Conservation (phyloP, 1,284 basidiomycete species). For the Fomitopsis schrenkii region DNA sequence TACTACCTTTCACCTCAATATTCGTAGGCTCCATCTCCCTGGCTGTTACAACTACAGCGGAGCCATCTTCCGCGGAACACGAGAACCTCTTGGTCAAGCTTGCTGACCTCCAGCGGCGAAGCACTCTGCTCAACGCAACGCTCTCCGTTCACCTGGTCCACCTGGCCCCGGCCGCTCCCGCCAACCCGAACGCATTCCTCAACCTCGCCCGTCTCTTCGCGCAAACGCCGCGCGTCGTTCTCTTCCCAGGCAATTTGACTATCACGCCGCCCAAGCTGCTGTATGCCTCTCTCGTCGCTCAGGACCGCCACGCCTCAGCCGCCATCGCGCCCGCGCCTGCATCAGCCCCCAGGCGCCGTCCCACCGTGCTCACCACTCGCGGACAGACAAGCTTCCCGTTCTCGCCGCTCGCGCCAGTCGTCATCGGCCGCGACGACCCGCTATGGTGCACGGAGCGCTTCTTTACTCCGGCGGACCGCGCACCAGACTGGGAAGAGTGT, state of each 20-base stretch:
- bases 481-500: constrained; percentile 59
- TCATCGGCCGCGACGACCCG: constrained; percentile 44
- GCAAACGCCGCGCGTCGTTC: constrained; percentile 40
- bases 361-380: constrained; percentile 26
- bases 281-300: constrained; percentile 16
- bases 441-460: constrained; percentile 65
- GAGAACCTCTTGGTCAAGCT: constrained; percentile 14
- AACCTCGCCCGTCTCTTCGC: constrained; percentile 63
- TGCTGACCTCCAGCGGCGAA: constrained; percentile 20
- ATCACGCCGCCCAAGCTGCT: constrained; percentile 26
- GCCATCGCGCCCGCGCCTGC: constrained; percentile 7
- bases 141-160: constrained; percentile 50
- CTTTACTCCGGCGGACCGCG: constrained; percentile 41
- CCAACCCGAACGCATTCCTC: constrained; percentile 50
- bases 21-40: constrained; percentile 50
- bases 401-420: constrained; percentile 39
- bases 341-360: constrained; percentile 6
- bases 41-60: constrained; percentile 38
- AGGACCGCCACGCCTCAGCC: constrained; percentile 6
- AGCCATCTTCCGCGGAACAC: constrained; percentile 26
- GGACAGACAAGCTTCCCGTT: constrained; percentile 32
- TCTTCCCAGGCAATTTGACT: constrained; percentile 46
- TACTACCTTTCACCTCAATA: constrained; percentile 7
- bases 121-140: constrained; percentile 23
- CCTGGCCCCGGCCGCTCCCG: constrained; percentile 31